phyloP scores from a whole-genome alignment of 1,284 basidiomycete species.

The Grifola frondosa region DNA sequence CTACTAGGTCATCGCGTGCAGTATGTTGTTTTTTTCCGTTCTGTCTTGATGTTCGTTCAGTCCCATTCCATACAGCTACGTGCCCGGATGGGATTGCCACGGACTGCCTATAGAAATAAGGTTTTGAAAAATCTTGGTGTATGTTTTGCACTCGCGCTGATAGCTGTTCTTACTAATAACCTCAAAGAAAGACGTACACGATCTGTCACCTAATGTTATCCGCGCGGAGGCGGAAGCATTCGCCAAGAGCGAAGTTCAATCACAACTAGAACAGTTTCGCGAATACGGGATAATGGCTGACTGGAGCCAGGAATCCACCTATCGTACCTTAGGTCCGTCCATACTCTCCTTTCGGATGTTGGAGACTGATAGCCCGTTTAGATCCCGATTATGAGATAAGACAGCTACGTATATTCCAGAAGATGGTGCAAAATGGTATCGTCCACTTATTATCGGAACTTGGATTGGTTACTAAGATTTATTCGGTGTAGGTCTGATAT shows the following conservation, averaged over 20 bases:
- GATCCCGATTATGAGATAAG: slow-evolving; percentile 88
- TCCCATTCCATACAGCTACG: slow-evolving; percentile 57
- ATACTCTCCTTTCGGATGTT: slow-evolving; percentile 3
- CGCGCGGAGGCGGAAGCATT: slow-evolving; percentile 72
- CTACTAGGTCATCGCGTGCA: slow-evolving; percentile 79
- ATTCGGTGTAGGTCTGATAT: slow-evolving; percentile 68
- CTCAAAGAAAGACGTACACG: slow-evolving; percentile 54
- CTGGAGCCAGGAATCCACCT: slow-evolving; percentile 77
- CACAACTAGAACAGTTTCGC: slow-evolving; percentile 81
- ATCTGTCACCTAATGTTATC: slow-evolving; percentile 61
- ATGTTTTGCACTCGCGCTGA: slow-evolving; percentile 27
- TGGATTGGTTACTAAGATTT: background rate
- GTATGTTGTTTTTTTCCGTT: slow-evolving; percentile 47
- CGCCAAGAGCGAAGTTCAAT: slow-evolving; percentile 74
- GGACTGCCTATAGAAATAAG: slow-evolving; percentile 97
- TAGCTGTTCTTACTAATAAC: too few relatives aligned
- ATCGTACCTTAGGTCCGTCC: slow-evolving; percentile 78
- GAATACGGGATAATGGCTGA: slow-evolving; percentile 92
- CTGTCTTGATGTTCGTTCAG: background rate
- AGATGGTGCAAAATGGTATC: slow-evolving; percentile 84
- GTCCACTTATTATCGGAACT: background rate
- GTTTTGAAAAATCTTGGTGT: slow-evolving; percentile 78
- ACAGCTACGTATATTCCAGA: slow-evolving; percentile 84
- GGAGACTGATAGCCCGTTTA: slow-evolving; percentile 30
- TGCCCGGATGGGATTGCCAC: slow-evolving; percentile 99